Evolutionary conservation across 345 rosid species (phyloP).

Genomic region (Noccaea bulbosa): DNA sequence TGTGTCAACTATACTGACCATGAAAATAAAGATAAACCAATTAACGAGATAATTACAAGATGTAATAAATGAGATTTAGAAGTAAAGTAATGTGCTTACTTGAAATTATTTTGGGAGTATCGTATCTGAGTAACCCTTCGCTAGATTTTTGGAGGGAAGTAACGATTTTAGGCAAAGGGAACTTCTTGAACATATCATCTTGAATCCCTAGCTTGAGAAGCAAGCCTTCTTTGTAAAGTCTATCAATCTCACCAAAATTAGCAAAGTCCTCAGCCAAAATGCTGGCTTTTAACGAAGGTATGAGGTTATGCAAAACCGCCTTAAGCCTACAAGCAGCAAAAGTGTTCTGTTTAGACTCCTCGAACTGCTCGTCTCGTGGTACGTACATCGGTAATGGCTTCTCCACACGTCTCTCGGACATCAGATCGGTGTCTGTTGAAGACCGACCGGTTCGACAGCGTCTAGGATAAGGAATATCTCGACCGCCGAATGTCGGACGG

Average conservation of each 20-base stretch:
- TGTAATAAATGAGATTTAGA: neutral
- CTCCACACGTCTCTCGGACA: slow-evolving; percentile 86
- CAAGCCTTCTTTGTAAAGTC: slow-evolving; percentile 86
- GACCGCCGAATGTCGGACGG: slow-evolving; percentile 80
- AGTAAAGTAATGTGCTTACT: slow-evolving; percentile 56
- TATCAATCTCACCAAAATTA: slow-evolving; percentile 75
- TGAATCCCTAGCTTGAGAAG: slow-evolving; percentile 82
- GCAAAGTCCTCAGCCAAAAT: slow-evolving; percentile 71
- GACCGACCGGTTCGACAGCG: slow-evolving; percentile 91
- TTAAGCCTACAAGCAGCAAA: slow-evolving; percentile 80
- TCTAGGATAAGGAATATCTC: slow-evolving; percentile 74
- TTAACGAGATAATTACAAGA: neutral
- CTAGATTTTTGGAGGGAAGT: slow-evolving; percentile 65
- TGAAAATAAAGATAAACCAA: neutral
- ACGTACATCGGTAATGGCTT: slow-evolving; percentile 91
- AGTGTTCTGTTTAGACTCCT: slow-evolving; percentile 69
- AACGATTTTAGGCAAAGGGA: slow-evolving; percentile 72
- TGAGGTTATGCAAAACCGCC: slow-evolving; percentile 76
- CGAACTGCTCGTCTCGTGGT: slow-evolving; percentile 95
- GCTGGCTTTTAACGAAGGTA: slow-evolving; percentile 84
- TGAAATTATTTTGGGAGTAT: slow-evolving; percentile 80
- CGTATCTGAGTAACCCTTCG: slow-evolving; percentile 81
- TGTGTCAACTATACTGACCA: neutral
- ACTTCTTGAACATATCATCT: slow-evolving; percentile 71
- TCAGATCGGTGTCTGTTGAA: slow-evolving; percentile 59